Conservation (phyloP, 352 stramenopile species). For the Phytophthora europaea region DNA sequence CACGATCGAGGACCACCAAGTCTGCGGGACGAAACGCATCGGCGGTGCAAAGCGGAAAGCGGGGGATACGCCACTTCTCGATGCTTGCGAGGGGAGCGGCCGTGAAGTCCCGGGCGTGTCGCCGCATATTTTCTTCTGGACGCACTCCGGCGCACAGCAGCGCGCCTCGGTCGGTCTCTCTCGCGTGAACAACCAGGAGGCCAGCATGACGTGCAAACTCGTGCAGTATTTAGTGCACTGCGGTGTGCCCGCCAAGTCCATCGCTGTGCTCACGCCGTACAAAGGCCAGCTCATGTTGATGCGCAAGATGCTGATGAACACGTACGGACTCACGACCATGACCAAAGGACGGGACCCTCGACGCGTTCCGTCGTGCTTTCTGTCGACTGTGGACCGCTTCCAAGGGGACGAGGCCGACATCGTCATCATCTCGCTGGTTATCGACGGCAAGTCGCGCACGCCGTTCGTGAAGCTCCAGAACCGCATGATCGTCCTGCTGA, state of each 20-base stretch:
- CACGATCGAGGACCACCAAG: constrained; percentile 81
- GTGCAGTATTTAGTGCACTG: constrained; percentile 84
- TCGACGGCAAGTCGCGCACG: constrained; percentile 89
- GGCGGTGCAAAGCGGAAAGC: constrained; percentile 7
- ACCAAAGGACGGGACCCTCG: constrained; percentile 32
- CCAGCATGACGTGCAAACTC: constrained; percentile 82
- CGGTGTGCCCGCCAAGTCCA: constrained; percentile 72
- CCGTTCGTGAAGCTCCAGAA: constrained; percentile 92
- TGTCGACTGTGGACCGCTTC: constrained; percentile 92
- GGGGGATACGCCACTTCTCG: constrained; percentile 23
- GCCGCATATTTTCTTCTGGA: constrained; percentile 90
- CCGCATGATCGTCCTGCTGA: constrained; percentile 91
- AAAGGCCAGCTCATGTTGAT: constrained; percentile 91
- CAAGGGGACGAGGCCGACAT: constrained; percentile 92
- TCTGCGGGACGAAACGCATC: constrained; percentile 72
- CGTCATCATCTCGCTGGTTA: constrained; percentile 90
- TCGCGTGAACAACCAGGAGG: constrained; percentile 77
- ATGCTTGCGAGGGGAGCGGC: constrained; percentile 52
- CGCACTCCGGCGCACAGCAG: constrained; percentile 70
- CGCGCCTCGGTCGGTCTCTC: constrained; percentile 78
- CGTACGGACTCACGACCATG: constrained; percentile 41
- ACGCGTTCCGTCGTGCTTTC: constrained; percentile 52
- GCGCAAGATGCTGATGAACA: constrained; percentile 71
- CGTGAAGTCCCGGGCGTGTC: constrained; percentile 83
- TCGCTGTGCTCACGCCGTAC: constrained; percentile 92